These are phyloP conservation scores for Paecilomyces variotii DNA, from an alignment of 2,329 filamentous ascomycete genomes.

Conservation along the genomic window DNA sequence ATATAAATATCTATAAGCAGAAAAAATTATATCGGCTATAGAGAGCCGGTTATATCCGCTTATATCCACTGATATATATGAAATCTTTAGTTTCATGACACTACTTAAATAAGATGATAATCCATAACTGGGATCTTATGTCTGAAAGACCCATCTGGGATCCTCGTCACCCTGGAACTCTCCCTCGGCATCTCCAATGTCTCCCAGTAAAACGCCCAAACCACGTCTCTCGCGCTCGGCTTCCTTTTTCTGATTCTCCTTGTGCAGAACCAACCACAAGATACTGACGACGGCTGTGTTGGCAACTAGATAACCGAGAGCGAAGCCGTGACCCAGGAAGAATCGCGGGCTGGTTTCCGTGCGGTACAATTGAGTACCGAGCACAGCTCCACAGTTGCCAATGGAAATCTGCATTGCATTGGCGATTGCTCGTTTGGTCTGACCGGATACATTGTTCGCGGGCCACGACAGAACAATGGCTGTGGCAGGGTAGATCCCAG, in stretches of 20 bases:
- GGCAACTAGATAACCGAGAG: slow-evolving; percentile 54
- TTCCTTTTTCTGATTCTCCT: slow-evolving; percentile 51
- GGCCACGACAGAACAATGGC: slow-evolving; percentile 62
- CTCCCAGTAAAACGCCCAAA: slow-evolving; percentile 21
- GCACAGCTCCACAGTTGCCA: slow-evolving; percentile 59
- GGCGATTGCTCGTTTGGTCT: slow-evolving; percentile 60
- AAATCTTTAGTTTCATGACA: not conserved
- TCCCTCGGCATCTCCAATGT: slow-evolving; percentile 42
- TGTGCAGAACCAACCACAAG: slow-evolving; percentile 48
- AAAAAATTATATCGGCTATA: not conserved
- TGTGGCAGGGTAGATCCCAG: slow-evolving; percentile 58
- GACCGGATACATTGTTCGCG: slow-evolving; percentile 62
- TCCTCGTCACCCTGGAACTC: slow-evolving; percentile 57
- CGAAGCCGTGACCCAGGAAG: slow-evolving; percentile 59
- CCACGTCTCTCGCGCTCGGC: slow-evolving; percentile 35
- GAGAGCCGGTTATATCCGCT: not conserved
- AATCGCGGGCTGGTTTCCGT: slow-evolving; percentile 53
- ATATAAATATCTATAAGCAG: not conserved
- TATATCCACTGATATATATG: not conserved
- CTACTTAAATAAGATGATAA: not conserved
- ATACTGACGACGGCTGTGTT: slow-evolving; percentile 49
- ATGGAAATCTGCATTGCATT: slow-evolving; percentile 67
- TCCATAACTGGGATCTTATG: slow-evolving; percentile 27
- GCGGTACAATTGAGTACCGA: slow-evolving; percentile 64
- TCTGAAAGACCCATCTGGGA: slow-evolving; percentile 59